Percentiles rank a stretch among this genome's conserved stretches.
Conservation (phyloP, 2,329 filamentous ascomycete genomes). For the Ilyonectria destructans region DNA sequence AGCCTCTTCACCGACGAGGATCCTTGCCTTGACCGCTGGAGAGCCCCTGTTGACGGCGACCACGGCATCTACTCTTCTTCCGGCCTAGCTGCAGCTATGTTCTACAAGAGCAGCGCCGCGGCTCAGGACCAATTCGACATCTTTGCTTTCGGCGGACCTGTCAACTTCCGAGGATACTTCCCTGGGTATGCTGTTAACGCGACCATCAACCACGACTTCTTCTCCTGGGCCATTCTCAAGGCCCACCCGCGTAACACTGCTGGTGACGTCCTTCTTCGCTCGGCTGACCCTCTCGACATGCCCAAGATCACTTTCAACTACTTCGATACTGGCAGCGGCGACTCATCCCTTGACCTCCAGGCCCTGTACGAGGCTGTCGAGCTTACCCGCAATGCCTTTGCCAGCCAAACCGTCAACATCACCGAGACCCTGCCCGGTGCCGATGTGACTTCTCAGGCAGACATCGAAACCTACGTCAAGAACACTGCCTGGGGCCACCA, state of each 20-base stretch:
- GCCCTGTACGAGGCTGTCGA: conserved; percentile 71
- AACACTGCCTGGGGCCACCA: conserved; percentile 55
- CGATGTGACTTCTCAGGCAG: conserved; percentile 35
- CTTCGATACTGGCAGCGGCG: conserved; percentile 67
- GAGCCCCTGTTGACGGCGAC: conserved; percentile 46
- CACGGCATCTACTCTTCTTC: conserved; percentile 60
- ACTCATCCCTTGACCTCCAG: conserved; percentile 65
- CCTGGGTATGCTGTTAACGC: conserved; percentile 67
- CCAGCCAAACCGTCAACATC: conserved; percentile 42
- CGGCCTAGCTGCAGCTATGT: conserved; percentile 67
- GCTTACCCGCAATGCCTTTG: conserved; percentile 63
- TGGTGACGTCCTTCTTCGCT: conserved; percentile 75
- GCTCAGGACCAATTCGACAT: conserved; percentile 63
- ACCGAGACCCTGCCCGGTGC: conserved; percentile 41
- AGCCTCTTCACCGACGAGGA: conserved; percentile 51
- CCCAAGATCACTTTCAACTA: conserved; percentile 77
- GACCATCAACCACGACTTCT: conserved; percentile 60
- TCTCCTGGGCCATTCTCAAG: conserved; percentile 67
- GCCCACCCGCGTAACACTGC: conserved; percentile 74
- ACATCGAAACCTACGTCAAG: conserved; percentile 48
- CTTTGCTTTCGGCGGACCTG: conserved; percentile 70
- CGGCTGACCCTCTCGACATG: conserved; percentile 74
- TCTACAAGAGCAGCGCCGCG: conserved; percentile 55
- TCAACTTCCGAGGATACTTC: conserved; percentile 71
- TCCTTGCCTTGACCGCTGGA: conserved; percentile 57